A percentile compares a stretch with the other conserved stretches of the same genome.
These are phyloP conservation scores for Arabidopsis thaliana DNA, from an alignment of 345 rosid species.

Conservation along the genomic window DNA sequence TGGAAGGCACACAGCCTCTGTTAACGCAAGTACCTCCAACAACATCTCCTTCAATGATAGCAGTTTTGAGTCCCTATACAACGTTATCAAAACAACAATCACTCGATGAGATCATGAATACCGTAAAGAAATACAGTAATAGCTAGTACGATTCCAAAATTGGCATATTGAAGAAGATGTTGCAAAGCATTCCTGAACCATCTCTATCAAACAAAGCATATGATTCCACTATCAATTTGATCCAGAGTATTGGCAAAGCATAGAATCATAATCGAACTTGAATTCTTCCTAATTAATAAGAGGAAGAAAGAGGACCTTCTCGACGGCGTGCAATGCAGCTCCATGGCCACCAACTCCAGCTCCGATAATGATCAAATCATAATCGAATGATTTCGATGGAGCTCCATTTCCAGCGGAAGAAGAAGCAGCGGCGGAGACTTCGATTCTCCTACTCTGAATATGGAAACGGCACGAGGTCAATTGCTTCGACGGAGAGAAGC, in stretches of 20 bases:
- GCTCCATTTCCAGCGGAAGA: conserved; percentile 53
- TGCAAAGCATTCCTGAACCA: background rate
- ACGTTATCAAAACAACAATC: background rate
- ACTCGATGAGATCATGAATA: background rate
- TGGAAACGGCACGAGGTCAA: conserved; percentile 37
- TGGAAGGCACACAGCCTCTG: conserved; percentile 98
- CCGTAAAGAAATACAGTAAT: background rate
- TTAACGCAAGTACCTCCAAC: conserved; percentile 99
- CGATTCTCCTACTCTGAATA: conserved; percentile 23
- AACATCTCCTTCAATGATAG: conserved; percentile 94
- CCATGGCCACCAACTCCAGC: conserved; percentile 99
- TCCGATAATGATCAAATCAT: conserved; percentile 85
- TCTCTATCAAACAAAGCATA: background rate
- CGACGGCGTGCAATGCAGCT: conserved; percentile 96
- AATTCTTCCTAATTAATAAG: background rate
- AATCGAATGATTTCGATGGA: conserved; percentile 74
- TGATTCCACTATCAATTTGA: background rate
- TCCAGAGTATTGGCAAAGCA: conserved; percentile 3
- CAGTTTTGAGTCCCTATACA: conserved; percentile 87
- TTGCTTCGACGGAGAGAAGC: conserved; percentile 34
- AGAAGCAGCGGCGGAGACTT: conserved; percentile 48
- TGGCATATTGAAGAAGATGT: background rate
- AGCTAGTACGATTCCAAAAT: background rate
- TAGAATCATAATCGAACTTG: background rate
- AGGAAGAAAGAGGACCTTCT: conserved; percentile 57